Evolutionary conservation across 2,329 filamentous ascomycete genomes (phyloP), one percentile per base, ranked within the genome.

Genomic region (Emericellopsis cladophorae): DNA sequence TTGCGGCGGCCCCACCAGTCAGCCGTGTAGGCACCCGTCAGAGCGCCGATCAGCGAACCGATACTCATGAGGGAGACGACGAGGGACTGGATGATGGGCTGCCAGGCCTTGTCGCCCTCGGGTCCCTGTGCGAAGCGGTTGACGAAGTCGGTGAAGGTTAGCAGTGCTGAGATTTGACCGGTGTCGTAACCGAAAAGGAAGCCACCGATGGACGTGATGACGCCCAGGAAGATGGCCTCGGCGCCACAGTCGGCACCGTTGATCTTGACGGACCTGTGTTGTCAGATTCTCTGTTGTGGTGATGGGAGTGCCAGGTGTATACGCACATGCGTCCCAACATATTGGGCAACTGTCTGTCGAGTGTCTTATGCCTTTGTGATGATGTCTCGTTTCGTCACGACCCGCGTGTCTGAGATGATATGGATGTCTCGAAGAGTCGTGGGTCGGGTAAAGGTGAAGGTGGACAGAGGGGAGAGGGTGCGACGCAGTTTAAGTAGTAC

Each of bases 151-250:
- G 53, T 43, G 51, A 72, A 72, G 15, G 68, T 54, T 9, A 71
- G 56, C 51, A 72, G 65, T 33, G 59, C 61, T 7, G 70, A 74
- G 40, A 77, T 76, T 50, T 76, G 72, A 47, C 74, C 76, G 9
- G 73, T 79, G 48, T 79, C 76, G 48, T 78, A 79, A 37, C 76
- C 76, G 53, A 78, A 79, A 45, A 80, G 66, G 54, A 76, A 76
- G 37, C 74, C 76, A 45, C 75, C 75, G 33, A 79, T 67, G 36
- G 68, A 72, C 35, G 73, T 74, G 34, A 70, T 61, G 29, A 67
- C 56, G 36, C 70, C 72, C 23, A 77, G 49, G 23, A 67, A 40
- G 44, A 67, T 46, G 21, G 64, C 47, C 45, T 66, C 62, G 21
- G 53, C 41, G 37, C 64, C 62, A 40, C 61, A 65, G 37, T 64